Evolutionary conservation across 2,329 filamentous ascomycete genomes (phyloP).

Genomic region (Corynespora cassiicola): DNA sequence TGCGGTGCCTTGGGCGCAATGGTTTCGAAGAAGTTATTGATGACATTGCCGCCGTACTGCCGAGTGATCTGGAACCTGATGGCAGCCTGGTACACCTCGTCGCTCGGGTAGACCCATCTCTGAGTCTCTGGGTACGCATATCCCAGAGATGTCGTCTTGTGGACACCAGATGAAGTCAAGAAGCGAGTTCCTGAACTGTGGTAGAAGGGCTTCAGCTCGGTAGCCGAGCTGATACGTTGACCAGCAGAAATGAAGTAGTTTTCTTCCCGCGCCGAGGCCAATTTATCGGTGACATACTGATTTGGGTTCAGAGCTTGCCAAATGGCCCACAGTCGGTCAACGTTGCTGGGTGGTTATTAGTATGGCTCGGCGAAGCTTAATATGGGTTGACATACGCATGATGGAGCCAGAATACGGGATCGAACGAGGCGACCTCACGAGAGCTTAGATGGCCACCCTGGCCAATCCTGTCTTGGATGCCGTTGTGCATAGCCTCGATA

Average conservation of each 20-base stretch:
- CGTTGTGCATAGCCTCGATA: slow-evolving; percentile 11
- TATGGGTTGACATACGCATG: slow-evolving; percentile 5
- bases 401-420: slow-evolving; percentile 16
- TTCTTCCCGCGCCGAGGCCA: background rate
- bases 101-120: slow-evolving; percentile 7
- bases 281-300: slow-evolving; percentile 9
- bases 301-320: slow-evolving; percentile 17
- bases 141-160: slow-evolving; percentile 12
- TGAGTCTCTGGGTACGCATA: slow-evolving; percentile 21
- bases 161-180: slow-evolving; percentile 10
- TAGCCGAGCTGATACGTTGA: background rate
- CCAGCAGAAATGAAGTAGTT: slow-evolving; percentile 8
- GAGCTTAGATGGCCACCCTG: slow-evolving; percentile 44
- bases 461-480: slow-evolving; percentile 10
- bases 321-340: slow-evolving; percentile 15
- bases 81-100: slow-evolving; percentile 5
- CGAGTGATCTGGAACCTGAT: slow-evolving; percentile 1
- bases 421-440: slow-evolving; percentile 11
- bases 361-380: background rate
- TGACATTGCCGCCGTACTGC: slow-evolving; percentile 7
- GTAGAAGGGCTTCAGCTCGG: slow-evolving; percentile 11
- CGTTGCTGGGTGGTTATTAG: slow-evolving; percentile 5
- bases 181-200: slow-evolving; percentile 4
- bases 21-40: slow-evolving; percentile 11
- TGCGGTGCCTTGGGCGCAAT: background rate